Evolutionary conservation across 2,329 filamentous ascomycete genomes (phyloP), one percentile per base, ranked within the genome.

Genomic region (Aspergillus brasiliensis): DNA sequence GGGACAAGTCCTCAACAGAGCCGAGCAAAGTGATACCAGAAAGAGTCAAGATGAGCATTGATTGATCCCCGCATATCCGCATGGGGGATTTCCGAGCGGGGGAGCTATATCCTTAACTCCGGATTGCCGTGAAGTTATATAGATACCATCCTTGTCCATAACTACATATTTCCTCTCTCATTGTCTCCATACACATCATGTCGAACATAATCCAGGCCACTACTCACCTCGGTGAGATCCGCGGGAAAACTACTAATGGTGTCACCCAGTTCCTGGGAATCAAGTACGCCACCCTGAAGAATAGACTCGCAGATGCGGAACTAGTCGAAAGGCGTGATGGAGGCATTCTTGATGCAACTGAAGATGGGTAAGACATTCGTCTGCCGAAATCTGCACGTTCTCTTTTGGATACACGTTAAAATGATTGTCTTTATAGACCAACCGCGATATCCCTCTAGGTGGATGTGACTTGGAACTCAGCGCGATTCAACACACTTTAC

Each of bases 401-500:
- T 31, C 28, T 5, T 25, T 5, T 13, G 21, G n/a, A 25, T 25
- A 42, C 31, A 53, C 28, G 8, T 15, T 17, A 34, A 21, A 21
- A 38, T 5, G 4, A 48, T 15, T 17, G 3, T 34, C 48, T n/a
- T 38, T 15, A 17, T 66, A 74, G 78, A 23, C 77, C 77, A 17
- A 74, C 74, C 31, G 74, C 77, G 3, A 68, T 81, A 10, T 79
- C 76, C 5, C 73, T 21, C 69, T 74, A 0, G 69, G 73, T 15
- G 80, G 78, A 8, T 74, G 78, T 48, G 75, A 83, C 38, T 64
- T 71, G 2, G 83, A 85, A 58, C 77, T 80, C n/a, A 65, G 69
- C 2, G 77, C 82, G 58, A 78, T 85, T 15, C 83, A 85, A 57
- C 75, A 84, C 8, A 66, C 73, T 0, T 69, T 84, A 1, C 78